These are phyloP conservation scores for Acer negundo DNA, from an alignment of 345 rosid genomes.

Conservation along the genomic window DNA sequence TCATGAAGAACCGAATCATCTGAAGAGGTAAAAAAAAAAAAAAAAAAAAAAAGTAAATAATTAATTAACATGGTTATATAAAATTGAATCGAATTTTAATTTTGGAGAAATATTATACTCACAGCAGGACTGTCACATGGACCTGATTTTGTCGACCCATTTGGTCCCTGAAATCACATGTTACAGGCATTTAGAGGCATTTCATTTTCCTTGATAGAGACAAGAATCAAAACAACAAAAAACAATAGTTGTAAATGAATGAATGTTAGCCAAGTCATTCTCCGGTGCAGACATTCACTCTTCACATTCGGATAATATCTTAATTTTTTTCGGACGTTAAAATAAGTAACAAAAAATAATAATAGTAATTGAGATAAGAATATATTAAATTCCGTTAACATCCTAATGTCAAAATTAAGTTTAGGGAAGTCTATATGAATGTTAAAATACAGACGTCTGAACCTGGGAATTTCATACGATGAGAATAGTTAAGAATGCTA, in stretches of 20 bases:
- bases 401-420: no score
- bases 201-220: not conserved
- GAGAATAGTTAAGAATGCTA: not conserved
- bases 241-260: not conserved
- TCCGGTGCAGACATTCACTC: not conserved
- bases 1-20: constrained; percentile 95
- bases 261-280: not conserved
- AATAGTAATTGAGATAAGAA: no score
- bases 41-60: not conserved
- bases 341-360: no score
- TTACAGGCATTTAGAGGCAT: not conserved
- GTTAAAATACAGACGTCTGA: no score
- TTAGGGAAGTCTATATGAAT: no score
- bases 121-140: constrained; percentile 92
- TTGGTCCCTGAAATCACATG: constrained; percentile 60
- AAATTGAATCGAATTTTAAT: no score
- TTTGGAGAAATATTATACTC: constrained; percentile 27
- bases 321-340: no score
- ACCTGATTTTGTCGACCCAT: constrained; percentile 57
- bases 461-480: not conserved
- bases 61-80: no score
- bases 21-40: constrained; percentile 14
- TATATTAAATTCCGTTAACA: no score
- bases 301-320: no score
- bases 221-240: not conserved